Evolutionary conservation across 2,329 filamentous ascomycete species (phyloP).

Genomic region (Hymenoscyphus salicellus): DNA sequence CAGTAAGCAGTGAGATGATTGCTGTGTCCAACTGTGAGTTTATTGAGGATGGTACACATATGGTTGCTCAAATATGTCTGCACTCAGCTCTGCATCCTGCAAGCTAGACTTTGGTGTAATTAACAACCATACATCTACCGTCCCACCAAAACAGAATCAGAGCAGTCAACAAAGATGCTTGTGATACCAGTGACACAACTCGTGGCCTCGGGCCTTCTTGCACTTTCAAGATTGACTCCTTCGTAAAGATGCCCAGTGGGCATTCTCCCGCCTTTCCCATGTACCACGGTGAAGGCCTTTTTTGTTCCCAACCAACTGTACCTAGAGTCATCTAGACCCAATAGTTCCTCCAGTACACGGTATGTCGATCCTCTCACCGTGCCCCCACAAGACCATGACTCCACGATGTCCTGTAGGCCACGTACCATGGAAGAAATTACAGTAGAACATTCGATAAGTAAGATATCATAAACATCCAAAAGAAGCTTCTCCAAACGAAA

Average conservation of each 20-base stretch:
- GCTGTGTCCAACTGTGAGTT: background rate
- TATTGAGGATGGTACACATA: background rate
- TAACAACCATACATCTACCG: background rate
- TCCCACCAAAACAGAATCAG: background rate
- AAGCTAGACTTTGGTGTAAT: background rate
- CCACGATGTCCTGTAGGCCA: background rate
- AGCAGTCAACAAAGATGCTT: background rate
- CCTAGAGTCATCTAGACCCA: too few species aligned
- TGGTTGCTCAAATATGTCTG: background rate
- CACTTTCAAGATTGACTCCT: background rate
- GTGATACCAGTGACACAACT: background rate
- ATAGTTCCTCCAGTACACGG: too few species aligned
- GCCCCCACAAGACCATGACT: background rate
- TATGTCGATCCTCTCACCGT: background rate
- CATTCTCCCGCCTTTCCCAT: too few species aligned
- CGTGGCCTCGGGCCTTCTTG: slow-evolving; percentile 3
- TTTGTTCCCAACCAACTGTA: too few species aligned
- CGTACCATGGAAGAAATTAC: background rate
- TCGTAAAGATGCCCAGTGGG: too few species aligned
- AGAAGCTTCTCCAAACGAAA: too few species aligned
- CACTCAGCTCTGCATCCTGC: background rate
- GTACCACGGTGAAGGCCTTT: too few species aligned
- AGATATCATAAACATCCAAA: background rate
- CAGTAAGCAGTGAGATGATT: background rate
- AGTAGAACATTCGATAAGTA: background rate